Evolutionary conservation across 495 filamentous ascomycete genomes (phyloP).

Genomic region (Aspergillus carlsbadensis): DNA sequence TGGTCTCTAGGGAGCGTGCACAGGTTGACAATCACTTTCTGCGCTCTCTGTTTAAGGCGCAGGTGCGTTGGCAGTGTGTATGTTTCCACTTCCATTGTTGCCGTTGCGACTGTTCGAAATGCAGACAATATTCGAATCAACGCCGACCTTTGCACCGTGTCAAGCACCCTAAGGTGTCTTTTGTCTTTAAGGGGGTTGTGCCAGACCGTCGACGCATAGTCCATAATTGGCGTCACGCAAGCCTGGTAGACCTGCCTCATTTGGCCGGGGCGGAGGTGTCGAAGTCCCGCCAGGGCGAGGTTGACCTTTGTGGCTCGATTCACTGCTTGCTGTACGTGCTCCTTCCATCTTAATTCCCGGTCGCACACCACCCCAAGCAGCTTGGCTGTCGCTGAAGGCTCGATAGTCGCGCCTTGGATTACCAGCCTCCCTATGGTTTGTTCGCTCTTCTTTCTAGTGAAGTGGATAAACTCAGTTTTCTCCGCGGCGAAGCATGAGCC

Average conservation of each 20-base stretch:
- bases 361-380: slow-evolving; percentile 27
- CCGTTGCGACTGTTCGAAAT: slow-evolving; percentile 17
- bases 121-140: slow-evolving; percentile 5
- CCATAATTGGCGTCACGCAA: slow-evolving; percentile 19
- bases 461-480: slow-evolving; percentile 29
- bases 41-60: slow-evolving; percentile 8
- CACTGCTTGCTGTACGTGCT: slow-evolving; percentile 24
- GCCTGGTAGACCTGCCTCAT: slow-evolving; percentile 27
- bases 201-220: slow-evolving; percentile 23
- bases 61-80: slow-evolving; percentile 13
- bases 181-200: slow-evolving; percentile 20
- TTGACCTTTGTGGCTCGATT: slow-evolving; percentile 21
- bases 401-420: slow-evolving; percentile 14
- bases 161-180: slow-evolving; percentile 16
- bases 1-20: no score
- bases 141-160: slow-evolving; percentile 14
- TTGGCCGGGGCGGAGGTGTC: slow-evolving; percentile 22
- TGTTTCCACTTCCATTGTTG: slow-evolving; percentile 14
- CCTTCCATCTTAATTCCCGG: slow-evolving; percentile 21
- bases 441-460: slow-evolving; percentile 16
- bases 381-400: slow-evolving; percentile 18
- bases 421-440: slow-evolving; percentile 9
- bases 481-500: slow-evolving; percentile 22
- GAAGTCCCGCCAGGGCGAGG: slow-evolving; percentile 17
- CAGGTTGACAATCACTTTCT: no score